These are phyloP conservation scores for Saturnispora mendoncae DNA, from an alignment of 805 yeast genomes.

Conservation along the genomic window DNA sequence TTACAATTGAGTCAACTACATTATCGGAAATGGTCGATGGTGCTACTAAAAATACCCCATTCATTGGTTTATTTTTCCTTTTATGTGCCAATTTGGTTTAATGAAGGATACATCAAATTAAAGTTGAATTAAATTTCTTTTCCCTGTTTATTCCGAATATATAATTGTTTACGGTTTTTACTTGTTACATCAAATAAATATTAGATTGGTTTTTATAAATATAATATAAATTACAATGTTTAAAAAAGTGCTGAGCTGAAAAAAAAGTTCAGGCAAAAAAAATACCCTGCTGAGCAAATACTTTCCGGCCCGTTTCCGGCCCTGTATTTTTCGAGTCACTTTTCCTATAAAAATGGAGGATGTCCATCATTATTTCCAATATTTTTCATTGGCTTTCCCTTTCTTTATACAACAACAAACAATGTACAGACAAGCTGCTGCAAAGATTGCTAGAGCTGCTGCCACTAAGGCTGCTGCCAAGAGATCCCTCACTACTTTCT, in stretches of 20 bases:
- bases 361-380: neutral
- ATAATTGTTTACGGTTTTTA: too few relatives aligned
- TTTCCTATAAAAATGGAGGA: conserved; percentile 1
- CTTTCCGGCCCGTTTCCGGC: conserved; percentile 1
- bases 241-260: neutral
- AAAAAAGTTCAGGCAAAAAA: too few relatives aligned
- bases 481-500: conserved; percentile 15
- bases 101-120: neutral
- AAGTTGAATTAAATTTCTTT: too few relatives aligned
- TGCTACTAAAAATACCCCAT: neutral
- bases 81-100: neutral
- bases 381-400: neutral
- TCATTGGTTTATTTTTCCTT: neutral
- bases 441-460: conserved; percentile 42
- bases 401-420: neutral
- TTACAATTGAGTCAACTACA: neutral
- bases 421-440: conserved; percentile 37
- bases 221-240: neutral
- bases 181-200: too few relatives aligned
- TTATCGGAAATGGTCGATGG: neutral
- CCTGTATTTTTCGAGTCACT: conserved; percentile 1
- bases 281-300: too few relatives aligned
- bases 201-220: too few relatives aligned
- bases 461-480: conserved; percentile 49
- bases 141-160: too few relatives aligned